Evolutionary conservation across 345 rosid genomes (phyloP).

Genomic region (Euphorbia peplus): DNA sequence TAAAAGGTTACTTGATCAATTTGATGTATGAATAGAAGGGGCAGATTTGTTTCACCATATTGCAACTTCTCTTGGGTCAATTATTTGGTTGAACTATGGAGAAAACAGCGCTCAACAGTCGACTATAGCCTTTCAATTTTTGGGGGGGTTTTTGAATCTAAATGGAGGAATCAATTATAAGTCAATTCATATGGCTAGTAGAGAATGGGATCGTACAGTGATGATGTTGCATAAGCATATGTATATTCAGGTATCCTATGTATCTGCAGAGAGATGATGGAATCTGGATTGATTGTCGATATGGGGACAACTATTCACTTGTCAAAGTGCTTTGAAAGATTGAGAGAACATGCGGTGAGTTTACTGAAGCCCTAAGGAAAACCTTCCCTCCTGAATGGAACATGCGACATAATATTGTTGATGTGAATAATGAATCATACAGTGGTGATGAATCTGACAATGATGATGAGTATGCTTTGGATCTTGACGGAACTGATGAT

Average conservation of each 20-base stretch:
- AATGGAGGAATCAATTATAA: too few species aligned
- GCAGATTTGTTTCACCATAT: too few species aligned
- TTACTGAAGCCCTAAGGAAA: constrained; percentile 85
- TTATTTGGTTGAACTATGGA: too few species aligned
- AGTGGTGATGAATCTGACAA: constrained; percentile 27
- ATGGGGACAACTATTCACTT: constrained; percentile 96
- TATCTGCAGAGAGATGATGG: constrained; percentile 73
- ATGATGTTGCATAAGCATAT: constrained; percentile 71
- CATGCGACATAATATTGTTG: constrained; percentile 33
- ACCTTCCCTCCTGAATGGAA: constrained; percentile 96
- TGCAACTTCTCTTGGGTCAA: too few species aligned
- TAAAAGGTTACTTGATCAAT: too few species aligned
- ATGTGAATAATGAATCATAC: constrained; percentile 35
- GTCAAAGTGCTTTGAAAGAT: constrained; percentile 82
- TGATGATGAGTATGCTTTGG: constrained; percentile 9
- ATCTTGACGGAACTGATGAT: constrained; percentile 13
- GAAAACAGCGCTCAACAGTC: too few species aligned
- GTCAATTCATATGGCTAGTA: too few species aligned
- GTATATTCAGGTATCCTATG: constrained; percentile 55
- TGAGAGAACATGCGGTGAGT: constrained; percentile 84
- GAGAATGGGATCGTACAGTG: too few species aligned
- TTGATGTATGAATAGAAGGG: too few species aligned
- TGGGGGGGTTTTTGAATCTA: too few species aligned
- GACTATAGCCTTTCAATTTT: too few species aligned
- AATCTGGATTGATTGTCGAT: constrained; percentile 65